phyloP scores from a whole-genome alignment of 352 stramenopile species.

The Bremia lactucae region DNA sequence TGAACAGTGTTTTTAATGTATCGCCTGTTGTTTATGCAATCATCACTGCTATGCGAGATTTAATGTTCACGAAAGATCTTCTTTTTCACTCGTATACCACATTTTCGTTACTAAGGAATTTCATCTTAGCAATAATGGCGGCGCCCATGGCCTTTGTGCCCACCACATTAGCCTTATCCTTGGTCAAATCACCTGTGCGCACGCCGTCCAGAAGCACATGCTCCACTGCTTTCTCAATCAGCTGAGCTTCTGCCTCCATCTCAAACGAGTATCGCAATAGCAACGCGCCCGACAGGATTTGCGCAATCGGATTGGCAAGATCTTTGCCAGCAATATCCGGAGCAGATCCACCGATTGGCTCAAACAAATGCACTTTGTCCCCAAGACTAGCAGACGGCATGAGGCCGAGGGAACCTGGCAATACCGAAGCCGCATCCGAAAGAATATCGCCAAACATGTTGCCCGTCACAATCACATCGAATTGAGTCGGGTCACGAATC shows the following conservation, averaged over 20 bases:
- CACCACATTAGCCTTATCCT: slow-evolving; percentile 39
- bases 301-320: slow-evolving; percentile 94
- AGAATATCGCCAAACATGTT: slow-evolving; percentile 99
- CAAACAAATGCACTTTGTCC: slow-evolving; percentile 90
- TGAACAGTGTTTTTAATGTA: no score
- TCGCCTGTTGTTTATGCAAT: no score
- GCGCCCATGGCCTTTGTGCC: slow-evolving; percentile 68
- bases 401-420: slow-evolving; percentile 96
- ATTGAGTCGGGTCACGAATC: slow-evolving; percentile 97
- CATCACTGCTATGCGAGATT: no score
- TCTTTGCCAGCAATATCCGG: slow-evolving; percentile 95
- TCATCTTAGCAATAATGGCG: slow-evolving; percentile 74
- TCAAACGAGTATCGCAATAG: slow-evolving; percentile 93
- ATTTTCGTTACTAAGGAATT: slow-evolving; percentile 31
- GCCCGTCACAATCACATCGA: slow-evolving; percentile 97
- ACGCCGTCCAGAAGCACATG: slow-evolving; percentile 73
- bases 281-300: slow-evolving; percentile 96
- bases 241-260: slow-evolving; percentile 62
- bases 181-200: slow-evolving; percentile 79
- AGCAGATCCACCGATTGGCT: slow-evolving; percentile 96
- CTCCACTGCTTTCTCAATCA: slow-evolving; percentile 79
- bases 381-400: slow-evolving; percentile 96
- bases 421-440: slow-evolving; percentile 95
- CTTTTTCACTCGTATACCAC: slow-evolving; percentile 1
- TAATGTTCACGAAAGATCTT: slow-evolving; percentile 13